A percentile compares a stretch with the other conserved stretches of the same genome.
Evolutionary conservation across 1,284 basidiomycete genomes (phyloP).

Genomic region (Rhodotorula sp.): DNA sequence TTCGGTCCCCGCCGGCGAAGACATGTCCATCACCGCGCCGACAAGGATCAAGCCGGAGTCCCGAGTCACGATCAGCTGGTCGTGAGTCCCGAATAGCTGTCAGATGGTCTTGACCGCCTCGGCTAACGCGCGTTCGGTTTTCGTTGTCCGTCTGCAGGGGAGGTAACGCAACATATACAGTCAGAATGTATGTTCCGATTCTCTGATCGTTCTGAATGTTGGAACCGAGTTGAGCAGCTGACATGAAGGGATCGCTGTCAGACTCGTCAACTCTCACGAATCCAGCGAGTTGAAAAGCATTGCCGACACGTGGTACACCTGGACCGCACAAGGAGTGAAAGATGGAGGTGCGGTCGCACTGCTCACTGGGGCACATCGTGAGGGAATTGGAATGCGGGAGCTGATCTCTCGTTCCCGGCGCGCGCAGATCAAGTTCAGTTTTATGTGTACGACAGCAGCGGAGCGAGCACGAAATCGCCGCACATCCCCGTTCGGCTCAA

Average conservation of each 20-base stretch:
- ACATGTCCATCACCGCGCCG: constrained; percentile 1
- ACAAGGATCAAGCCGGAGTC: not conserved
- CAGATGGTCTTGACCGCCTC: too few relatives aligned
- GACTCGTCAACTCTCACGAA: constrained; percentile 12
- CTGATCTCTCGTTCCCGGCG: not conserved
- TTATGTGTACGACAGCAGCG: constrained; percentile 18
- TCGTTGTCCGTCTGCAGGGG: not conserved
- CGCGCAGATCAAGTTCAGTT: constrained; percentile 16
- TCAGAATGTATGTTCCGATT: constrained; percentile 3
- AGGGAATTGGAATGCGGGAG: not conserved
- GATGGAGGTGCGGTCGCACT: constrained; percentile 5
- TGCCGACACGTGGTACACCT: not conserved
- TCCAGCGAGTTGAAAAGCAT: not conserved
- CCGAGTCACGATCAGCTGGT: not conserved
- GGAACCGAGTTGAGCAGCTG: too few relatives aligned
- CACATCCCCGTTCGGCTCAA: not conserved
- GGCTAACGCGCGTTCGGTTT: too few relatives aligned
- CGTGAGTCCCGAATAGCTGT: not conserved
- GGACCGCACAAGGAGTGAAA: not conserved
- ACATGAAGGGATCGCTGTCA: not conserved
- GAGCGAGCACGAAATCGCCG: constrained; percentile 2
- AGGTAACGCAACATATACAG: constrained; percentile 1
- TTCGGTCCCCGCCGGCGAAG: not conserved
- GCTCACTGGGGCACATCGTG: too few relatives aligned
- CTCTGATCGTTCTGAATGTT: too few relatives aligned